Conservation (phyloP, 169 alveolate genomes). For the Eimeria maxima region DNA sequence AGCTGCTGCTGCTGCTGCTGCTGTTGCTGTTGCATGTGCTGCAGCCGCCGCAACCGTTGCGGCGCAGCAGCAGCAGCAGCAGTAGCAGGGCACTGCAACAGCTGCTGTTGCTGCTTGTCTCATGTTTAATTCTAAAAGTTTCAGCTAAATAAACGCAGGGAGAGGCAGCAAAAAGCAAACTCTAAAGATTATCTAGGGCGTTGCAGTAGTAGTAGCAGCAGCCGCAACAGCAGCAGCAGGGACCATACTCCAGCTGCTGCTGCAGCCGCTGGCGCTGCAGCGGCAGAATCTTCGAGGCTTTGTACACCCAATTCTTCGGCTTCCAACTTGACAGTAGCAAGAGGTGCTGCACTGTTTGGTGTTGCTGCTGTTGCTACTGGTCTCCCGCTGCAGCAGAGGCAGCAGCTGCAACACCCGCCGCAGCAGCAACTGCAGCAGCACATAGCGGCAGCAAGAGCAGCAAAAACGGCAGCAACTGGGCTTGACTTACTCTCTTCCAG, state of each 20-base stretch:
- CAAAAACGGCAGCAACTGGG: conserved; percentile 9
- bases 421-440: conserved; percentile 22
- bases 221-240: conserved; percentile 17
- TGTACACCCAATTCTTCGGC: too few species aligned
- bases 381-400: not conserved
- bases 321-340: not conserved
- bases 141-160: not conserved
- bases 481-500: not conserved
- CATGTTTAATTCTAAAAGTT: not conserved
- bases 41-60: too few species aligned
- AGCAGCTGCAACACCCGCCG: not conserved
- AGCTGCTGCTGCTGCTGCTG: conserved; percentile 29
- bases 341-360: not conserved
- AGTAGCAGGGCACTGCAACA: not conserved
- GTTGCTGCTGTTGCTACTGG: not conserved
- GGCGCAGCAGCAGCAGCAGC: too few species aligned
- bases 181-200: not conserved
- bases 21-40: too few species aligned
- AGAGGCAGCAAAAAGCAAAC: not conserved
- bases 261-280: not conserved
- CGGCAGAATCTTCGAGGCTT: not conserved
- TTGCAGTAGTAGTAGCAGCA: not conserved
- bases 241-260: not conserved
- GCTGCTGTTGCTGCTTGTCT: conserved; percentile 50
- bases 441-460: not conserved